Conservation (phyloP, 257 asterid species). For the Solanum medicagineum region DNA sequence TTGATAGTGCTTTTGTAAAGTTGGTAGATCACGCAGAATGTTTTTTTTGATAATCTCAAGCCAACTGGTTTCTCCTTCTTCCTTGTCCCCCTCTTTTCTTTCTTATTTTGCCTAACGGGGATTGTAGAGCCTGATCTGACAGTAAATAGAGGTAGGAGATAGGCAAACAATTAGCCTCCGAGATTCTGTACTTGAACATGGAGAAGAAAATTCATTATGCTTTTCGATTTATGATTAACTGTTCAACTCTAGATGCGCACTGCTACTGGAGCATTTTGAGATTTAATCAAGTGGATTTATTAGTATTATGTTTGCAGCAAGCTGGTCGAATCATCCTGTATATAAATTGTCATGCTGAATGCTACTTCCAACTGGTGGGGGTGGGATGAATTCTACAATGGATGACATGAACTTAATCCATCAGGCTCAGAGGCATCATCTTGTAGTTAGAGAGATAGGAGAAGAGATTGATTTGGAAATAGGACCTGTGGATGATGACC, state of each 20-base stretch:
- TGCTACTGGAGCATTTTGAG: background rate
- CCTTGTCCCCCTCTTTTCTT: background rate
- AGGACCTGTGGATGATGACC: conserved; percentile 83
- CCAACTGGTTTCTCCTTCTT: background rate
- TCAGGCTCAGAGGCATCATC: conserved; percentile 90
- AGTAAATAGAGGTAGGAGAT: background rate
- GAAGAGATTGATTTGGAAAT: conserved; percentile 97
- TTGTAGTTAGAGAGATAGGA: conserved; percentile 75
- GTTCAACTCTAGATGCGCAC: background rate
- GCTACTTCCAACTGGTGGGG: conserved; percentile 71
- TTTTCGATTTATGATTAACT: background rate
- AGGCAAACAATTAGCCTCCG: background rate
- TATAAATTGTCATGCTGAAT: conserved; percentile 76
- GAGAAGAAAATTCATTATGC: background rate
- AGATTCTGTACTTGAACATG: background rate
- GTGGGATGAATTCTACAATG: conserved; percentile 78
- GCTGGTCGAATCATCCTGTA: conserved; percentile 5
- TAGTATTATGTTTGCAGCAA: conserved; percentile 17
- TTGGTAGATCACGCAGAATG: background rate
- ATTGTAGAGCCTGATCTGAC: background rate
- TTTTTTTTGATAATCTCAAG: background rate
- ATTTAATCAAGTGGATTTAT: conserved; percentile 2
- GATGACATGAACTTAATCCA: conserved; percentile 93
- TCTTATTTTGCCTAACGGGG: background rate
- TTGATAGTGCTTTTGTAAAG: background rate